Percentiles rank a stretch among this genome's conserved stretches.
Conservation (phyloP, 2,329 filamentous ascomycete genomes). For the Microsporum ferrugineum region DNA sequence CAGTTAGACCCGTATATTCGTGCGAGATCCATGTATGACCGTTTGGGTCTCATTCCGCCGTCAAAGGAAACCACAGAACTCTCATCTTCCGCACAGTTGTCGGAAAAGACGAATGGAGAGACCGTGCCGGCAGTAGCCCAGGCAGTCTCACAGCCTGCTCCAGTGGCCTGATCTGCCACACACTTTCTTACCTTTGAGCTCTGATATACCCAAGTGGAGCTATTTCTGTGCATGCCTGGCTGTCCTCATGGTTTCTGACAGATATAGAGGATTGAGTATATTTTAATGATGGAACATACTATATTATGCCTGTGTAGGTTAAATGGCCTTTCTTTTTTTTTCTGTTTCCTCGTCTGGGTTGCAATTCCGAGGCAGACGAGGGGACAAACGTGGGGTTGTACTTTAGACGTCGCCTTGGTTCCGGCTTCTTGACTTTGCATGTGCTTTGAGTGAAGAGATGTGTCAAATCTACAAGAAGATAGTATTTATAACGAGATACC, state of each 20-base stretch:
- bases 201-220: not conserved
- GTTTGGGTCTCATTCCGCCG: constrained; percentile 48
- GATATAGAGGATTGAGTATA: not conserved
- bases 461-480: not conserved
- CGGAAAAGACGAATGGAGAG: constrained; percentile 10
- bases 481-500: not conserved
- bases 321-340: not conserved
- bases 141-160: not conserved
- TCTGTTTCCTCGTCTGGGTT: not conserved
- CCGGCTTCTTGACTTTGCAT: not conserved
- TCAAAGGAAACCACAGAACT: constrained; percentile 8
- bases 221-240: not conserved
- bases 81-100: not conserved
- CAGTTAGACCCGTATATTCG: constrained; percentile 74
- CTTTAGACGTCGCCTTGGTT: not conserved
- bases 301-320: not conserved
- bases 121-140: constrained; percentile 1
- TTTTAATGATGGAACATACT: not conserved
- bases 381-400: not conserved
- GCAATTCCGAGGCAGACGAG: not conserved
- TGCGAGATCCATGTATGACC: constrained; percentile 73
- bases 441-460: not conserved
- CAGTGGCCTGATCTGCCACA: not conserved
- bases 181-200: not conserved
- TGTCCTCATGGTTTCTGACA: not conserved